A percentile compares a stretch with the other conserved stretches of the same genome.
Conservation (phyloP, 805 yeast species). For the Ogataea thermomethanolica region DNA sequence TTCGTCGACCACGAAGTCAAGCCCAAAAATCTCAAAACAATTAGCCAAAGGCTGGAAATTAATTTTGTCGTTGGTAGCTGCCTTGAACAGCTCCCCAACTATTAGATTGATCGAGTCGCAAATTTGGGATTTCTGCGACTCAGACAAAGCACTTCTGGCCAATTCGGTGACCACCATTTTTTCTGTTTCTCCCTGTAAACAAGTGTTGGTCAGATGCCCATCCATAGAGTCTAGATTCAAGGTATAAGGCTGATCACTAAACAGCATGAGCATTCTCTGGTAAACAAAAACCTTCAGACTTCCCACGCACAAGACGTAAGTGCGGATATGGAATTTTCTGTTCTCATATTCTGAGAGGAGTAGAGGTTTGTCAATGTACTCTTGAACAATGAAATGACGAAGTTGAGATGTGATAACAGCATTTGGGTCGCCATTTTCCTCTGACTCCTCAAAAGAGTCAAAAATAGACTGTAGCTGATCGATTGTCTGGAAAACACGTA, state of each 20-base stretch:
- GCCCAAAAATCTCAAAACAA: slow-evolving; percentile 84
- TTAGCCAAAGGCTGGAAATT: slow-evolving; percentile 79
- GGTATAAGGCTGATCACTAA: slow-evolving; percentile 57
- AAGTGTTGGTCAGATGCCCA: slow-evolving; percentile 92
- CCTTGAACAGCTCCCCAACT: slow-evolving; percentile 68
- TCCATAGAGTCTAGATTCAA: slow-evolving; percentile 42
- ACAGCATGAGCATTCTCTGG: slow-evolving; percentile 74
- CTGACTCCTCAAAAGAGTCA: slow-evolving; percentile 78
- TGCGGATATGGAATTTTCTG: slow-evolving; percentile 85
- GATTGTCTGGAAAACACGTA: slow-evolving; percentile 71
- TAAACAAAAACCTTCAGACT: slow-evolving; percentile 76
- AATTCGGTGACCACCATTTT: slow-evolving; percentile 58
- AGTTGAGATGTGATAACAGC: slow-evolving; percentile 83
- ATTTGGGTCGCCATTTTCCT: slow-evolving; percentile 53
- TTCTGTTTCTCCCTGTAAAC: slow-evolving; percentile 56
- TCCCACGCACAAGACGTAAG: slow-evolving; percentile 76
- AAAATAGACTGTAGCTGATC: slow-evolving; percentile 81
- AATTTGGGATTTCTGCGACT: slow-evolving; percentile 38
- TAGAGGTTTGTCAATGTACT: slow-evolving; percentile 68
- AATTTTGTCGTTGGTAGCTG: slow-evolving; percentile 81
- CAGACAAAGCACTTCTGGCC: slow-evolving; percentile 43
- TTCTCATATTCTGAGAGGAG: slow-evolving; percentile 54
- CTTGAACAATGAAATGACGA: slow-evolving; percentile 88
- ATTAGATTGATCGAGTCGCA: slow-evolving; percentile 55
- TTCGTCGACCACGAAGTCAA: slow-evolving; percentile 76